Conservation (phyloP, 805 yeast genomes). For the Yarrowia yakushimensis region DNA sequence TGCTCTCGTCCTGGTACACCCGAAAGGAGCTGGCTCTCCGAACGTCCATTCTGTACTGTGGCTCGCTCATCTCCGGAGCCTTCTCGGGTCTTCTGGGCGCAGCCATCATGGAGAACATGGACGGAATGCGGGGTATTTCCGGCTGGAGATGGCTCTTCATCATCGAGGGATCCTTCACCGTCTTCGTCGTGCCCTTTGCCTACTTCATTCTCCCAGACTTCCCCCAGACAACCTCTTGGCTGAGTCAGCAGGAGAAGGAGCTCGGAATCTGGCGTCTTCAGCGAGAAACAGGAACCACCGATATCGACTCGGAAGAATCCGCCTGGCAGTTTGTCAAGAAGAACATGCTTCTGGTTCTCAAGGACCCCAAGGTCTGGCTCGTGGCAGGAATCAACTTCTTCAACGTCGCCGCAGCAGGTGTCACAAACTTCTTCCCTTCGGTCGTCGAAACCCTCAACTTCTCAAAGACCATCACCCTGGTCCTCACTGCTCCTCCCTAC, state of each 20-base stretch:
- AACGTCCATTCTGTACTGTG: conserved; percentile 50
- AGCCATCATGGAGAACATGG: conserved; percentile 48
- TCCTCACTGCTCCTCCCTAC: conserved; percentile 60
- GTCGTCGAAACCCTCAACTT: conserved; percentile 56
- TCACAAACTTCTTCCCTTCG: conserved; percentile 59
- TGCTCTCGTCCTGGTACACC: conserved; percentile 55
- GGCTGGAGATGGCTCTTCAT: conserved; percentile 58
- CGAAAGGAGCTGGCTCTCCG: conserved; percentile 49
- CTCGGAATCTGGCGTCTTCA: conserved; percentile 29
- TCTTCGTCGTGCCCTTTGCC: conserved; percentile 42
- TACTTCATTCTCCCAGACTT: conserved; percentile 51
- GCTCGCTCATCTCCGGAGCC: conserved; percentile 50
- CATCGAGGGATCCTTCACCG: conserved; percentile 45
- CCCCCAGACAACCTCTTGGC: conserved; percentile 44
- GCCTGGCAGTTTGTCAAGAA: conserved; percentile 14
- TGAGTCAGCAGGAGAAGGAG: conserved; percentile 30
- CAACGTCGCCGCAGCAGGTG: conserved; percentile 58
- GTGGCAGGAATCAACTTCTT: conserved; percentile 33
- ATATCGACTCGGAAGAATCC: not conserved
- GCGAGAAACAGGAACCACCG: conserved; percentile 27
- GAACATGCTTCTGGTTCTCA: conserved; percentile 28
- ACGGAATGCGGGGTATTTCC: conserved; percentile 43
- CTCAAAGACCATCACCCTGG: conserved; percentile 48
- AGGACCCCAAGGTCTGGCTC: conserved; percentile 32
- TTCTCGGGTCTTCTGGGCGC: conserved; percentile 54